phyloP scores from a whole-genome alignment of 2,329 filamentous ascomycete genomes.

The Penicillium sp. region DNA sequence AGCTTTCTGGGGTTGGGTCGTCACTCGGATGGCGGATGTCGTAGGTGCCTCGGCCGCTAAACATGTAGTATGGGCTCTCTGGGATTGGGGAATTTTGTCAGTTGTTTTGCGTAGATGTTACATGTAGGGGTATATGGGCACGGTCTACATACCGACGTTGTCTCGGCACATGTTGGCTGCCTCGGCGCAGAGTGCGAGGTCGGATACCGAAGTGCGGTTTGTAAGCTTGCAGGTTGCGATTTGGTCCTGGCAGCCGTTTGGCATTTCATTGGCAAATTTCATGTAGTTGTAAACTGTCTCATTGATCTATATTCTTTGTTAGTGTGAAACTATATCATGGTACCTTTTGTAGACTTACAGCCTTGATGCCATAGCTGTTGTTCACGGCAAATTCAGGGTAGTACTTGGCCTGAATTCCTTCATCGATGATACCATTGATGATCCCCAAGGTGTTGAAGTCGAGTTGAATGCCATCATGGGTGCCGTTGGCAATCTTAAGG shows the following conservation, averaged over 20 bases:
- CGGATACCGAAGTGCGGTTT: constrained; percentile 58
- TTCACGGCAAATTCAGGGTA: constrained; percentile 56
- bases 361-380: constrained; percentile 57
- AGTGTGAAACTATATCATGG: neutral
- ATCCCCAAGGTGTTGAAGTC: constrained; percentile 57
- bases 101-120: neutral
- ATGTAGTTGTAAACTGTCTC: constrained; percentile 61
- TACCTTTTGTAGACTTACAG: constrained; percentile 20
- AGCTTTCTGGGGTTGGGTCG: constrained; percentile 63
- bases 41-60: constrained; percentile 57
- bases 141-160: constrained; percentile 49
- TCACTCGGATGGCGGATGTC: constrained; percentile 58
- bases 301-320: constrained; percentile 44
- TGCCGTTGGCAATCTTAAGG: constrained; percentile 53
- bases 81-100: neutral
- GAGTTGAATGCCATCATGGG: constrained; percentile 49
- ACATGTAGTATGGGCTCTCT: constrained; percentile 57
- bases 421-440: constrained; percentile 58
- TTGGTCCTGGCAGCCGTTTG: constrained; percentile 61
- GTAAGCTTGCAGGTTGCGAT: constrained; percentile 65
- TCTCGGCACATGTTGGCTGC: constrained; percentile 57
- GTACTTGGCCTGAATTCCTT: constrained; percentile 50
- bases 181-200: constrained; percentile 52
- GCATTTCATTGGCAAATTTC: constrained; percentile 61
- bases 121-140: neutral